A percentile compares a stretch with the other conserved stretches of the same genome.
These are phyloP conservation scores for Santalum album DNA, from an alignment of 164 flowering plant genomes.

Conservation along the genomic window DNA sequence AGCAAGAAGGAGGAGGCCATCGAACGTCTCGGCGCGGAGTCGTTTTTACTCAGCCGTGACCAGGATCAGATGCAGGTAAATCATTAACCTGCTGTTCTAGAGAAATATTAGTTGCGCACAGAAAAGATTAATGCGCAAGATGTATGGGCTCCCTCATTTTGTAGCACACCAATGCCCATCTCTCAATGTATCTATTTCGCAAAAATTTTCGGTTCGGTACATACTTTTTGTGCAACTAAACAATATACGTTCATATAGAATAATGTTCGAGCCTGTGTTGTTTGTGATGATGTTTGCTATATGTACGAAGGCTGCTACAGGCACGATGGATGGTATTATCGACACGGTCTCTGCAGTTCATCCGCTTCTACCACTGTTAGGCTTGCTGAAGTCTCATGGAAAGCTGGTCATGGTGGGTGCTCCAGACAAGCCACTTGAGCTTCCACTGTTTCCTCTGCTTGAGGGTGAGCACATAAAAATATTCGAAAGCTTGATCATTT, in stretches of 20 bases:
- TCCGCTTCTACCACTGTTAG: slow-evolving; percentile 30
- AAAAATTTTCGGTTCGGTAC: too few species aligned
- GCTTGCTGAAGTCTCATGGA: slow-evolving; percentile 35
- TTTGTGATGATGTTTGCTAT: background rate
- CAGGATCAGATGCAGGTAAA: slow-evolving; percentile 32
- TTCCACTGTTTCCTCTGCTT: slow-evolving; percentile 33
- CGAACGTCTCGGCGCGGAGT: slow-evolving; percentile 38
- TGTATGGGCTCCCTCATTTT: too few species aligned
- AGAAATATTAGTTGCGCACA: too few species aligned
- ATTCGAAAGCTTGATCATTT: too few species aligned
- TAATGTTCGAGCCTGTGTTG: too few species aligned
- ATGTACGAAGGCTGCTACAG: slow-evolving; percentile 23
- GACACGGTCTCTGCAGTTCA: slow-evolving; percentile 45
- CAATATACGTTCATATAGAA: too few species aligned
- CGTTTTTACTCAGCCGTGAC: slow-evolving; percentile 32
- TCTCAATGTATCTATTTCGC: too few species aligned
- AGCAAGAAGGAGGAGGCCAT: slow-evolving; percentile 36
- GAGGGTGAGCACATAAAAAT: slow-evolving; percentile 19
- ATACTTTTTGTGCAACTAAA: too few species aligned
- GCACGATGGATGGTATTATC: slow-evolving; percentile 42
- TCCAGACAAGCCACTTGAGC: slow-evolving; percentile 37
- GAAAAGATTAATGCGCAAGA: too few species aligned
- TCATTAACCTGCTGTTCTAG: too few species aligned
- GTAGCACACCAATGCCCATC: too few species aligned
- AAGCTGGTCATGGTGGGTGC: slow-evolving; percentile 39